Conservation (phyloP, 2,329 filamentous ascomycete genomes). For the Colletotrichum zoysiae region DNA sequence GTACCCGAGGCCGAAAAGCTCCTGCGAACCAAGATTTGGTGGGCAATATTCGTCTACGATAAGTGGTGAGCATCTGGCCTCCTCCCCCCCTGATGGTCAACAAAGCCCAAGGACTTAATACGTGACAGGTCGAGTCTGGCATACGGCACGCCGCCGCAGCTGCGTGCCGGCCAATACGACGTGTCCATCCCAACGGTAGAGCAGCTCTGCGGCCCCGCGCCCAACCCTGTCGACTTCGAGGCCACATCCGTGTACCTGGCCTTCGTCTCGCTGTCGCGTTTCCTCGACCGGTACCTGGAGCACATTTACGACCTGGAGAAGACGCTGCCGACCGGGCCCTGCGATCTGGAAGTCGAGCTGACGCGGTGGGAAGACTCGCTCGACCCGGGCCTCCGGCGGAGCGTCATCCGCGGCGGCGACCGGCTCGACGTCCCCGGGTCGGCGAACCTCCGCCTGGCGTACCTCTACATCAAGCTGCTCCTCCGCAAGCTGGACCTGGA, state of each 20-base stretch:
- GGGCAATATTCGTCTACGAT: conserved; percentile 67
- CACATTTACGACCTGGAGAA: conserved; percentile 54
- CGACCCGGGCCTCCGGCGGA: conserved; percentile 51
- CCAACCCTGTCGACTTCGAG: conserved; percentile 36
- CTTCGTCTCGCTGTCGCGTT: conserved; percentile 58
- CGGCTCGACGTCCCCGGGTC: conserved; percentile 57
- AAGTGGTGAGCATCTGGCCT: conserved; percentile 58
- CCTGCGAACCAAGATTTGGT: conserved; percentile 67
- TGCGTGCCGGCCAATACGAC: conserved; percentile 60
- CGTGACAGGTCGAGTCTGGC: conserved; percentile 61
- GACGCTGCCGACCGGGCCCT: conserved; percentile 45
- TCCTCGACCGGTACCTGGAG: conserved; percentile 52
- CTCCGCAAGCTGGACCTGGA: conserved; percentile 62
- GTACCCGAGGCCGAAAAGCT: conserved; percentile 64
- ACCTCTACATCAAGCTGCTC: conserved; percentile 62
- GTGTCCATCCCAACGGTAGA: conserved; percentile 58
- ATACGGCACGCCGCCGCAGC: conserved; percentile 65
- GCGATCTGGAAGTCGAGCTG: conserved; percentile 54
- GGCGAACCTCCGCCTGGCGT: conserved; percentile 64
- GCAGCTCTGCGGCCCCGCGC: conserved; percentile 46
- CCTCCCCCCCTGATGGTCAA: neutral
- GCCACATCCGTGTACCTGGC: conserved; percentile 59
- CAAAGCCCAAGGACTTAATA: neutral
- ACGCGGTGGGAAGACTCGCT: conserved; percentile 61
- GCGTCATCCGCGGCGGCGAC: conserved; percentile 59